Evolutionary conservation across 306 rosid genomes (phyloP).

Genomic region (Pachyrhizus erosus): DNA sequence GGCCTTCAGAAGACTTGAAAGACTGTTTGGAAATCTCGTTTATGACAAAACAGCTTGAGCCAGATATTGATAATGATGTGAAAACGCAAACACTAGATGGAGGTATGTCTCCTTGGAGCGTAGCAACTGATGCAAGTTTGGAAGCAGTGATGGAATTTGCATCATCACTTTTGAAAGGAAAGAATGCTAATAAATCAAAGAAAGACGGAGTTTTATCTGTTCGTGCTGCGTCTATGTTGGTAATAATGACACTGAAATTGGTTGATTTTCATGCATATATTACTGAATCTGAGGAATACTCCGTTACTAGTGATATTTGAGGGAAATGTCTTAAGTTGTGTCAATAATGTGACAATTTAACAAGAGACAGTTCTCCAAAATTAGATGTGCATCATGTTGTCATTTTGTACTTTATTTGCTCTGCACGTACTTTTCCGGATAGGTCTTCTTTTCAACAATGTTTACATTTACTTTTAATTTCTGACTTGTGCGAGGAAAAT

Average conservation of each 20-base stretch:
- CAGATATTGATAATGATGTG: constrained; percentile 51
- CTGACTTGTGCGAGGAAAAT: background rate
- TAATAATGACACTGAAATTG: constrained; percentile 44
- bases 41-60: constrained; percentile 47
- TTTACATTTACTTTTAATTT: constrained; percentile 12
- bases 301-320: constrained; percentile 6
- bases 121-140: constrained; percentile 61
- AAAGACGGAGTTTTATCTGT: constrained; percentile 75
- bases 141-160: constrained; percentile 76
- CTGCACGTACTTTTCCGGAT: background rate
- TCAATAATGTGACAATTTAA: constrained; percentile 25
- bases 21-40: constrained; percentile 51
- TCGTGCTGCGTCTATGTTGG: constrained; percentile 98
- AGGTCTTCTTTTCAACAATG: background rate
- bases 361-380: background rate
- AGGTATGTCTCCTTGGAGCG: constrained; percentile 56
- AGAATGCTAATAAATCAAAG: constrained; percentile 60
- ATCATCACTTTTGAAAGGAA: constrained; percentile 69
- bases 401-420: constrained; percentile 21
- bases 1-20: constrained; percentile 70
- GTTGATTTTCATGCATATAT: constrained; percentile 21
- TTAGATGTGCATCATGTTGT: background rate
- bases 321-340: constrained; percentile 21
- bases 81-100: constrained; percentile 44
- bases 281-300: constrained; percentile 1